These are phyloP conservation scores for Mentha longifolia DNA, from an alignment of 257 asterid genomes.

Conservation along the genomic window DNA sequence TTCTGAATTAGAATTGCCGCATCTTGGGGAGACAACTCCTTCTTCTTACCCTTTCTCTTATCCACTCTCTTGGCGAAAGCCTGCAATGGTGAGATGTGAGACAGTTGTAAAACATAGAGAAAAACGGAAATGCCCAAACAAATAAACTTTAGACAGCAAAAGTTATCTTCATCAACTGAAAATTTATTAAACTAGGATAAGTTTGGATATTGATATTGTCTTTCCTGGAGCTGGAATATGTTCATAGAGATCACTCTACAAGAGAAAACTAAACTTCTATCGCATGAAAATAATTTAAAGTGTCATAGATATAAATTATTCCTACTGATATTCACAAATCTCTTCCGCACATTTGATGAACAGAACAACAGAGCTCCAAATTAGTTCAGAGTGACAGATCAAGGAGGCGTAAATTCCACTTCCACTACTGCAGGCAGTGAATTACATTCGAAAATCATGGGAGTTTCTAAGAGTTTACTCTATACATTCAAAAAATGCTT, in stretches of 20 bases:
- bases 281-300: not conserved
- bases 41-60: constrained; percentile 72
- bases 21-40: constrained; percentile 66
- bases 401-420: constrained; percentile 4
- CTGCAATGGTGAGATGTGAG: constrained; percentile 39
- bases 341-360: no score
- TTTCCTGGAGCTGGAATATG: not conserved
- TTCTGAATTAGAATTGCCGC: constrained; percentile 77
- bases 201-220: not conserved
- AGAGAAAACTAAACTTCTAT: not conserved
- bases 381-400: not conserved
- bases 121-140: not conserved
- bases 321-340: constrained; percentile 16
- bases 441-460: not conserved
- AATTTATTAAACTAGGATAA: not conserved
- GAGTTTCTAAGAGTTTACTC: not conserved
- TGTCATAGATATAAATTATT: not conserved
- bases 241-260: not conserved
- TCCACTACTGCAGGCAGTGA: not conserved
- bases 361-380: not conserved
- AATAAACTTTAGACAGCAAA: not conserved
- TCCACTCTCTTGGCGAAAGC: constrained; percentile 79
- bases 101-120: not conserved
- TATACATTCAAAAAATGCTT: not conserved
- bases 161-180: not conserved